These are phyloP conservation scores for Scedosporium aurantiacum DNA, from an alignment of 2,329 filamentous ascomycete species.

Conservation along the genomic window DNA sequence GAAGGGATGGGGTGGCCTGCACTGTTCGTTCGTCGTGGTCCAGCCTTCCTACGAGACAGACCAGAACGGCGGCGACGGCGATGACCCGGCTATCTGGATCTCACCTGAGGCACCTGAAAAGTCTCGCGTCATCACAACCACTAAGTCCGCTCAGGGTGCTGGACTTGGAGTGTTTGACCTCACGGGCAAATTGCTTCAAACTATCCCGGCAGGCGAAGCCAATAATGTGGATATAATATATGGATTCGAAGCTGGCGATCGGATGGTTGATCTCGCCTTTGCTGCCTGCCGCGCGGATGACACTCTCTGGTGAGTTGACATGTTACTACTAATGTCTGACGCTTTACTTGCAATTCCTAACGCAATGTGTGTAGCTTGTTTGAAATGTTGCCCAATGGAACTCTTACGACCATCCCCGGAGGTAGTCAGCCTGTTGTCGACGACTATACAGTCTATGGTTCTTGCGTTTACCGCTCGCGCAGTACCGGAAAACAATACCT, in stretches of 20 bases:
- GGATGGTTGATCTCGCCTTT: conserved; percentile 35
- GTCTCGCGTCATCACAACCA: conserved; percentile 40
- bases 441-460: conserved; percentile 38
- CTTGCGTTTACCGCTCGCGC: conserved; percentile 37
- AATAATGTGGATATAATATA: conserved; percentile 46
- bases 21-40: conserved; percentile 33
- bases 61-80: conserved; percentile 37
- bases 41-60: conserved; percentile 42
- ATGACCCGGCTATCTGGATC: conserved; percentile 38
- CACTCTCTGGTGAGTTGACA: conserved; percentile 35
- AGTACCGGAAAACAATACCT: conserved; percentile 37
- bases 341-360: not conserved
- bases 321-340: not conserved
- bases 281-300: conserved; percentile 40
- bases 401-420: conserved; percentile 29
- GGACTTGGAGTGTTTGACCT: conserved; percentile 39
- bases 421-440: conserved; percentile 33
- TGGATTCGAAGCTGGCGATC: conserved; percentile 29
- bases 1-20: conserved; percentile 30
- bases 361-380: conserved; percentile 27
- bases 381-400: conserved; percentile 35
- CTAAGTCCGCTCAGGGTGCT: conserved; percentile 36
- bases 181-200: conserved; percentile 33
- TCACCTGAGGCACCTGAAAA: conserved; percentile 25
- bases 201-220: conserved; percentile 31